Evolutionary conservation across 2,329 filamentous ascomycete genomes (phyloP).

Genomic region (Paecilomyces variotii): DNA sequence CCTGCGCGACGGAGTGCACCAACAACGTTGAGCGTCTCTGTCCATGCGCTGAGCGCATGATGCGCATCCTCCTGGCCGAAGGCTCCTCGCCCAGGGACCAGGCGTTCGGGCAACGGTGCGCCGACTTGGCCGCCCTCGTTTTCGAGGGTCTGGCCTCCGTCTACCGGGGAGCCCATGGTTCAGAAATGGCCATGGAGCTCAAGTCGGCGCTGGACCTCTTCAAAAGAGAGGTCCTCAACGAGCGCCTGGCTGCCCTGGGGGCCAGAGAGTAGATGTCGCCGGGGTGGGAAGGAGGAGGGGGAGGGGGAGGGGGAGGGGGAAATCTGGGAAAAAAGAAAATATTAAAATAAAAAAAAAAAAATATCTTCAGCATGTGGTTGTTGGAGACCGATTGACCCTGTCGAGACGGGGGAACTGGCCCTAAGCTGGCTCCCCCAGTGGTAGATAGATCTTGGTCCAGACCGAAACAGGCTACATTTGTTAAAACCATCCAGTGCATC

Average conservation of each 20-base stretch:
- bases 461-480: neutral
- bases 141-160: constrained; percentile 23
- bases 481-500: neutral
- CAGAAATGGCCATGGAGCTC: constrained; percentile 16
- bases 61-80: constrained; percentile 21
- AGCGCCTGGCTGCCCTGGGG: constrained; percentile 12
- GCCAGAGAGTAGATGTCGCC: neutral
- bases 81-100: constrained; percentile 8
- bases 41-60: constrained; percentile 28
- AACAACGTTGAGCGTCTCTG: constrained; percentile 19
- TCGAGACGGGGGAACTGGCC: neutral
- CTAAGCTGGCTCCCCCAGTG: neutral
- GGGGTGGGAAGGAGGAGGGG: neutral
- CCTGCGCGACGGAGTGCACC: constrained; percentile 27
- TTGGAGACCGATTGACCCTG: neutral
- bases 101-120: constrained; percentile 16
- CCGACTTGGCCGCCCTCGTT: constrained; percentile 19
- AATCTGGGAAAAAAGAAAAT: neutral
- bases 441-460: neutral
- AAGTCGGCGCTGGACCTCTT: constrained; percentile 18
- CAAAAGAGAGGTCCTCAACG: constrained; percentile 20
- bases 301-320: neutral
- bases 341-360: neutral
- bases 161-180: constrained; percentile 11
- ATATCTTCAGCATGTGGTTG: neutral